Evolutionary conservation across 176 grass and related monocot genomes (phyloP).

Genomic region (Sorghum bicolor): Sorghum_bicolor_NCBIv3 NC_012870.2:27539001-27539500

Average conservation of each 20-base stretch:
- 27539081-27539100: not conserved
- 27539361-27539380: slow-evolving; percentile 35
- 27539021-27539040: not conserved
- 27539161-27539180: not conserved
- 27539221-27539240: not conserved
- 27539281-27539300: slow-evolving; percentile 33
- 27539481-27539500: slow-evolving; percentile 40
- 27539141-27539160: not conserved
- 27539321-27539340: slow-evolving; percentile 16
- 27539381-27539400: slow-evolving; percentile 58
- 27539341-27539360: slow-evolving; percentile 40
- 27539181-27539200: slow-evolving; percentile 6
- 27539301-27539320: slow-evolving; percentile 45
- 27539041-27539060: not conserved
- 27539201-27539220: not conserved
- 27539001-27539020: slow-evolving; percentile 12
- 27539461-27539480: slow-evolving; percentile 72
- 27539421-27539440: slow-evolving; percentile 63
- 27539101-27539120: slow-evolving; percentile 19
- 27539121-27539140: slow-evolving; percentile 30
- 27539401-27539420: slow-evolving; percentile 70
- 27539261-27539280: slow-evolving; percentile 36
- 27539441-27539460: slow-evolving; percentile 63
- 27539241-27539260: slow-evolving; percentile 21
- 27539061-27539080: slow-evolving; percentile 6